Evolutionary conservation across 2,329 filamentous ascomycete genomes (phyloP), one percentile per base, ranked within the genome.

Genomic region (Nectriaceae sp.): DNA sequence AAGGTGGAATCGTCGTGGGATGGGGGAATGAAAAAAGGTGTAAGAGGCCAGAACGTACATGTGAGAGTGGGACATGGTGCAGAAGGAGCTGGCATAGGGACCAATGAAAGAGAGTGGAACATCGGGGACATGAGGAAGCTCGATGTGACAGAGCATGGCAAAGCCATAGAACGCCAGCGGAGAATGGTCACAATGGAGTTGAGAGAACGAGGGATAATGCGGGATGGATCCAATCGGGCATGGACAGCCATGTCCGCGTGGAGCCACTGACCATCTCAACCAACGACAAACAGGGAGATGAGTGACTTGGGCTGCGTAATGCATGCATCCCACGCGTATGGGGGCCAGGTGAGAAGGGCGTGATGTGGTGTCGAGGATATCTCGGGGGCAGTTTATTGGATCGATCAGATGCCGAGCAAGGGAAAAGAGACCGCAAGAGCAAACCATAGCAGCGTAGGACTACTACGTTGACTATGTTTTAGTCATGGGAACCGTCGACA

Each of bases 311-410:
- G 46, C 36, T 44, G 44, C 47, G 50, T 53, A 37, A 62, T 62
- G 60, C 60, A 63, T 63, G 56, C 56, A 63, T 63, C 60, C 60
- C 60, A 46, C 60, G 56, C 60, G 54, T 57, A 42, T 29, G n/a
- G 4, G 40, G 24, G 40, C 8, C 8, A 5, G 24, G 15, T 13
- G 38, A 22, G 21, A 22, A 21, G 20, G 20, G 38, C 21, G 18
- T 24, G 5, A 31, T 4, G 11, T 42, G 22, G 40, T 42, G 24
- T 42, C 40, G 4, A 42, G 21, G 21, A 36, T 36, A 19, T n/a
- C 38, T 40, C 20, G 24, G 20, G 13, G 19, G 21, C 21, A 10
- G 42, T 38, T 13, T 29, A 40, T 40, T 40, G 40, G 29, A 16
- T 42, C 26, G 29, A 20, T 44, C 40, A 21, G 39, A 21, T n/a